Evolutionary conservation across 2,329 filamentous ascomycete genomes (phyloP).

Genomic region (Cladorrhinum sp.): DNA sequence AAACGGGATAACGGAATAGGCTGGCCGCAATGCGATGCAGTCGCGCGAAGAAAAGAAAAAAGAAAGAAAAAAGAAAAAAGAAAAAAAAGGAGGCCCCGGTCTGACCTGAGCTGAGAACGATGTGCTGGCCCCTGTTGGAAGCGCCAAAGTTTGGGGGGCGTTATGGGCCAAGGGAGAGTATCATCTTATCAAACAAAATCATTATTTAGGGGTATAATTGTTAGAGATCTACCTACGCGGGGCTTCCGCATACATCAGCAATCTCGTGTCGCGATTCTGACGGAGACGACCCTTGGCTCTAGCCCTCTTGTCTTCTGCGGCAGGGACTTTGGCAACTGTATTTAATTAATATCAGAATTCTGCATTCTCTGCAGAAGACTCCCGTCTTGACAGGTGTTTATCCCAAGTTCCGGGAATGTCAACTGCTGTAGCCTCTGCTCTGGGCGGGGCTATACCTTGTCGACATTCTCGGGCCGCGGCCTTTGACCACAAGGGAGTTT

Average conservation of each 20-base stretch:
- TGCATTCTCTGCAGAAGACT: too few relatives aligned
- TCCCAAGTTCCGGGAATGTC: too few relatives aligned
- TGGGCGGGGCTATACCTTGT: too few relatives aligned
- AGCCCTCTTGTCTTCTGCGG: neutral
- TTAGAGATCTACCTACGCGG: neutral
- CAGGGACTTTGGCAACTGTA: neutral
- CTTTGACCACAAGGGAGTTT: too few relatives aligned
- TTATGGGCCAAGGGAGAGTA: neutral
- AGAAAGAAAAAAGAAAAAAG: constrained; percentile 19
- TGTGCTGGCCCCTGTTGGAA: constrained; percentile 1
- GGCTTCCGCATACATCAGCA: neutral
- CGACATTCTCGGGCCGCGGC: too few relatives aligned
- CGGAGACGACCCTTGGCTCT: neutral
- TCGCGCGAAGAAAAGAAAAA: constrained; percentile 9
- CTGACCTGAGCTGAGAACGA: neutral
- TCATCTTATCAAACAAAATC: neutral
- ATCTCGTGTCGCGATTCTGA: neutral
- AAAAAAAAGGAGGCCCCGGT: constrained; percentile 7
- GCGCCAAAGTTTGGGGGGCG: constrained; percentile 1
- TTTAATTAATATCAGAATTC: too few relatives aligned
- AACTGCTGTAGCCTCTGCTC: too few relatives aligned
- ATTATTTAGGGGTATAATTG: neutral
- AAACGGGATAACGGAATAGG: neutral
- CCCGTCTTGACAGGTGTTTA: too few relatives aligned
- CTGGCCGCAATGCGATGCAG: neutral